phyloP scores from a whole-genome alignment of 768 basidiomycete species.

The Gymnopilus junonius region DNA sequence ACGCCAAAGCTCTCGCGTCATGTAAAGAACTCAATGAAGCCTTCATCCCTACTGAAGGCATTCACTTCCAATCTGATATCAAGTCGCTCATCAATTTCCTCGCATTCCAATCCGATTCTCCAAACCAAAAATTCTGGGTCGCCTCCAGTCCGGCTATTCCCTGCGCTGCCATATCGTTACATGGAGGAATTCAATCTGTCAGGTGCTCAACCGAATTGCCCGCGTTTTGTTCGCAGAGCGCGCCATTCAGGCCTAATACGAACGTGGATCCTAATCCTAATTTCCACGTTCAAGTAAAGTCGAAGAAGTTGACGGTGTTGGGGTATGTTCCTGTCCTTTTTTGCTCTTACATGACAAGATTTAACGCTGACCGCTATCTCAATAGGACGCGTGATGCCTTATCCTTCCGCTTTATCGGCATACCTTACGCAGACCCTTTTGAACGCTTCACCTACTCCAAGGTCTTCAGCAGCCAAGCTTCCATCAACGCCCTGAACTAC shows the following conservation, averaged over 20 bases:
- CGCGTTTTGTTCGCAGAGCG: constrained; percentile 33
- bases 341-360: not conserved
- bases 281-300: constrained; percentile 30
- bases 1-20: constrained; percentile 19
- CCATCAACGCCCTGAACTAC: constrained; percentile 33
- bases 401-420: constrained; percentile 56
- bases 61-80: constrained; percentile 23
- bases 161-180: constrained; percentile 22
- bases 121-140: constrained; percentile 22
- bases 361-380: not conserved
- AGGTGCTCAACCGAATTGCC: constrained; percentile 24
- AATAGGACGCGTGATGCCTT: constrained; percentile 49
- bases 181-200: constrained; percentile 15
- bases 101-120: constrained; percentile 4
- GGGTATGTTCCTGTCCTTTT: constrained; percentile 21
- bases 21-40: constrained; percentile 25
- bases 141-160: constrained; percentile 10
- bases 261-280: constrained; percentile 24
- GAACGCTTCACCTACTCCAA: constrained; percentile 49
- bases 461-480: constrained; percentile 28
- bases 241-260: constrained; percentile 30
- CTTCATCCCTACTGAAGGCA: constrained; percentile 22
- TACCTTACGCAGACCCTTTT: constrained; percentile 51
- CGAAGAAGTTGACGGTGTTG: constrained; percentile 24
- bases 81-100: constrained; percentile 21